Evolutionary conservation across 2,329 filamentous ascomycete genomes (phyloP), one percentile per base, ranked within the genome.

Genomic region (Neonectria ditissima): DNA sequence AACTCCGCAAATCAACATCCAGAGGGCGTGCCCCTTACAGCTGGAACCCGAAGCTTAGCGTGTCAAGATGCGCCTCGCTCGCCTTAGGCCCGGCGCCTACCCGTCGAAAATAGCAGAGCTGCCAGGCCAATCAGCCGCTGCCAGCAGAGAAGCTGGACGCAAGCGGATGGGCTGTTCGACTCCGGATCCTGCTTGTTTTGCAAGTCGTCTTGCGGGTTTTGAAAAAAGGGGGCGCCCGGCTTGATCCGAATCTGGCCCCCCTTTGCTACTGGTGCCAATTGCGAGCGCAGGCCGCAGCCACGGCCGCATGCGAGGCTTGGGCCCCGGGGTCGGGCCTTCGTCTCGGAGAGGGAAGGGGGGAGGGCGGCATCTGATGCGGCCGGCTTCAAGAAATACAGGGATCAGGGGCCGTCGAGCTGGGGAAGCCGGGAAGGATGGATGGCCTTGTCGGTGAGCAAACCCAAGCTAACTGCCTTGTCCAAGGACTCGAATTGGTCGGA

Each of bases 61-160:
- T 57, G 44, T 57, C 55, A 41, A 34, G 20, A 24, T 30, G 44
- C 20, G 55, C 55, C 55, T 43, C 44, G 32, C 44, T 43, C 16
- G 2, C 32, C 8, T 11, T 50, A 16, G 34, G 5, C 14, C 3
- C 37, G 37, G 55, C 55, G 55, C 34, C 47, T 58, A 41, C n/a
- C 47, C 24, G 55, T 58, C 26, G 2, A 34, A 58, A 58, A 58
- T 52, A 58, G 45, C 32, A 34, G 22, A n/a, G n/a, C 14, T 10
- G 44, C 20, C 20, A 18, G 16, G 55, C 55, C 55, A 57, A 57
- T 57, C 55, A 57, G 9, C 16, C 24, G 26, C 14, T n/a, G 47
- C 16, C 28, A 32, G 47, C 30, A n/a, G n/a, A n/a, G 47, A 30
- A 9, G 28, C 37, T 20, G 28, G 47, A 50, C 4, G 14, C 20